Conservation (phyloP, 139 green algal genomes). For the Parachlorella kessleri region DNA sequence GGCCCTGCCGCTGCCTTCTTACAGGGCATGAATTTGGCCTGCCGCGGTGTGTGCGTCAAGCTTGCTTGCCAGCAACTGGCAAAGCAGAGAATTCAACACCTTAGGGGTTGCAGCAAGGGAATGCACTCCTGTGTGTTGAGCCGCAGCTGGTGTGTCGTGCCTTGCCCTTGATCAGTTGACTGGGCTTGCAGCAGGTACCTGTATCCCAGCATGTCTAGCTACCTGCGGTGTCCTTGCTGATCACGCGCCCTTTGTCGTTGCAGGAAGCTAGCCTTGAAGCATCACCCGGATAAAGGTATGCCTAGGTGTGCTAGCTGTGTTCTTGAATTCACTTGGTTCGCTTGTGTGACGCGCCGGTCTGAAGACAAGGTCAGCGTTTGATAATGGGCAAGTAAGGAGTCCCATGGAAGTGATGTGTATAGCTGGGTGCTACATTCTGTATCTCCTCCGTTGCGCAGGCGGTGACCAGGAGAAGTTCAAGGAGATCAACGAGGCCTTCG, state of each 20-base stretch:
- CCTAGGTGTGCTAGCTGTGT: too few relatives aligned
- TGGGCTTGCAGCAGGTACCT: not conserved
- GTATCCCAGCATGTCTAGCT: not conserved
- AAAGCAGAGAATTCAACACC: too few relatives aligned
- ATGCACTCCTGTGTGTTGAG: too few relatives aligned
- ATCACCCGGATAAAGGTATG: constrained; percentile 88
- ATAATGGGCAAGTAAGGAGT: too few relatives aligned
- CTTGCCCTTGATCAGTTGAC: not conserved
- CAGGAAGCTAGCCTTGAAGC: constrained; percentile 82
- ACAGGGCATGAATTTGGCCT: not conserved
- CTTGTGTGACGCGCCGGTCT: not conserved
- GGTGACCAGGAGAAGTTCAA: constrained; percentile 97
- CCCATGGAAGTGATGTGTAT: not conserved
- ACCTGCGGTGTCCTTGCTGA: not conserved
- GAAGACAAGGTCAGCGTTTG: too few relatives aligned
- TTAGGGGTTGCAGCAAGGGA: too few relatives aligned
- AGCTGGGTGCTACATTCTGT: not conserved
- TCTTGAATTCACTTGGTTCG: not conserved
- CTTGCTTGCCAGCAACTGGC: not conserved
- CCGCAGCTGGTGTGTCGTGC: not conserved
- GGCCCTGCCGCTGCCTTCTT: too few relatives aligned
- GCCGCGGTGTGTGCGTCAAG: not conserved
- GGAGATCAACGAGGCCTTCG: constrained; percentile 98
- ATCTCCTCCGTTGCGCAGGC: constrained; percentile 53
- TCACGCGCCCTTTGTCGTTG: not conserved